phyloP scores from a whole-genome alignment of 352 stramenopile genomes.

The Globisporangium cederbergense region DNA sequence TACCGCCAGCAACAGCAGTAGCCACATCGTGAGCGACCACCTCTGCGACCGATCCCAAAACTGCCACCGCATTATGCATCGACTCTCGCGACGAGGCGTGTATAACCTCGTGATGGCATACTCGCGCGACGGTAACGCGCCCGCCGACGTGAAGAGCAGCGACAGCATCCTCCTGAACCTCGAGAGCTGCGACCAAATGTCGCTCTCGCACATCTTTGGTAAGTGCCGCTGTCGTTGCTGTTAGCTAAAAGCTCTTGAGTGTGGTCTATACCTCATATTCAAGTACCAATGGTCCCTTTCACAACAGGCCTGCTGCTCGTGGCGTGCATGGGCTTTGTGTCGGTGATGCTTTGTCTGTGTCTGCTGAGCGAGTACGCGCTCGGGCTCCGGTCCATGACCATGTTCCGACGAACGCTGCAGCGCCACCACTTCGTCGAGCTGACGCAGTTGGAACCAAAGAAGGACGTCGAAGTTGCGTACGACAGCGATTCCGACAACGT shows the following conservation, averaged over 20 bases:
- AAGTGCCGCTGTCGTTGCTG: constrained; percentile 1
- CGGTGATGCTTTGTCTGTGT: constrained; percentile 35
- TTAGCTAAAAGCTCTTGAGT: too few species aligned
- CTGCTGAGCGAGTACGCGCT: constrained; percentile 46
- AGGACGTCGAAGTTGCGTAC: constrained; percentile 8
- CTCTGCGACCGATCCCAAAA: constrained; percentile 27
- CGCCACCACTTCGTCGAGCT: constrained; percentile 35
- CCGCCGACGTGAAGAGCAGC: constrained; percentile 6
- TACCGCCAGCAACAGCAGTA: background rate
- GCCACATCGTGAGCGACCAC: constrained; percentile 10
- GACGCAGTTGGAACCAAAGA: constrained; percentile 26
- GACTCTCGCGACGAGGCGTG: constrained; percentile 29
- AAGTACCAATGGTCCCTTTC: background rate
- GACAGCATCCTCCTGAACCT: constrained; percentile 25
- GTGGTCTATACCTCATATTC: background rate
- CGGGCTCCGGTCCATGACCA: constrained; percentile 36
- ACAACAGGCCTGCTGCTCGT: constrained; percentile 36
- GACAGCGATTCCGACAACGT: background rate
- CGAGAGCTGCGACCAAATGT: constrained; percentile 39
- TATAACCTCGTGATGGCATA: constrained; percentile 47
- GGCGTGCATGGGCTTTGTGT: constrained; percentile 39
- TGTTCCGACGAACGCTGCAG: constrained; percentile 28
- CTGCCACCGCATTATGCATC: constrained; percentile 32
- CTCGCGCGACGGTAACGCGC: constrained; percentile 13
- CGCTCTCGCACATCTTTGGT: constrained; percentile 39